Percentiles rank a stretch among this genome's conserved stretches.
Evolutionary conservation across 2,329 filamentous ascomycete species (phyloP).

Genomic region (Rhinocladiella similis): DNA sequence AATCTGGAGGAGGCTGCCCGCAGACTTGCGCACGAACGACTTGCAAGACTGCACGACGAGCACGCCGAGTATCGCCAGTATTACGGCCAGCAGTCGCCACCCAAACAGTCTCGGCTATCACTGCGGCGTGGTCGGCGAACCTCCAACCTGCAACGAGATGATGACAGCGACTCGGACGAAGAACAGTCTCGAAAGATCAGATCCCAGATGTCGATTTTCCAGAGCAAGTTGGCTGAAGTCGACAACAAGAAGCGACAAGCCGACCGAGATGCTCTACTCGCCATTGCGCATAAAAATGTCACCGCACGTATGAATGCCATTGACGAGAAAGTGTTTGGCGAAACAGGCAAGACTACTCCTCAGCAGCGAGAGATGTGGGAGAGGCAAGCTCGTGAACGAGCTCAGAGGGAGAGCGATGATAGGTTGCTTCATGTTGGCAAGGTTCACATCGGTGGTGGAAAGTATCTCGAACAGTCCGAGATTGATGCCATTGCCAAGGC

Average conservation of each 20-base stretch:
- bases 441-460: slow-evolving; percentile 75
- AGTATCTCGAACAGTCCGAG: slow-evolving; percentile 73
- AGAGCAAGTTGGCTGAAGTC: slow-evolving; percentile 64
- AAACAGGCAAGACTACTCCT: slow-evolving; percentile 71
- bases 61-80: slow-evolving; percentile 71
- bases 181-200: slow-evolving; percentile 71
- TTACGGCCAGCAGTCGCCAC: slow-evolving; percentile 64
- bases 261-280: slow-evolving; percentile 74
- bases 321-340: slow-evolving; percentile 75
- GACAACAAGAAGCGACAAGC: slow-evolving; percentile 72
- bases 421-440: slow-evolving; percentile 59
- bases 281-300: slow-evolving; percentile 83
- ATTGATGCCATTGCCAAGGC: slow-evolving; percentile 77
- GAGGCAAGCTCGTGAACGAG: slow-evolving; percentile 68
- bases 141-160: slow-evolving; percentile 53
- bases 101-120: slow-evolving; percentile 51
- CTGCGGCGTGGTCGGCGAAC: slow-evolving; percentile 61
- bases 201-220: slow-evolving; percentile 77
- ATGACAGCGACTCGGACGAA: slow-evolving; percentile 61
- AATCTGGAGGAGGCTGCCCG: slow-evolving; percentile 85
- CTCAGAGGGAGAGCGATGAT: slow-evolving; percentile 63
- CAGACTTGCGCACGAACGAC: slow-evolving; percentile 77
- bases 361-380: slow-evolving; percentile 76
- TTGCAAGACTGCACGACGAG: slow-evolving; percentile 77
- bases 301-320: slow-evolving; percentile 73